A percentile compares a stretch with the other conserved stretches of the same genome.
These are phyloP conservation scores for Colletotrichum acutatum DNA, from an alignment of 2,329 filamentous ascomycete species.

Conservation along the genomic window DNA sequence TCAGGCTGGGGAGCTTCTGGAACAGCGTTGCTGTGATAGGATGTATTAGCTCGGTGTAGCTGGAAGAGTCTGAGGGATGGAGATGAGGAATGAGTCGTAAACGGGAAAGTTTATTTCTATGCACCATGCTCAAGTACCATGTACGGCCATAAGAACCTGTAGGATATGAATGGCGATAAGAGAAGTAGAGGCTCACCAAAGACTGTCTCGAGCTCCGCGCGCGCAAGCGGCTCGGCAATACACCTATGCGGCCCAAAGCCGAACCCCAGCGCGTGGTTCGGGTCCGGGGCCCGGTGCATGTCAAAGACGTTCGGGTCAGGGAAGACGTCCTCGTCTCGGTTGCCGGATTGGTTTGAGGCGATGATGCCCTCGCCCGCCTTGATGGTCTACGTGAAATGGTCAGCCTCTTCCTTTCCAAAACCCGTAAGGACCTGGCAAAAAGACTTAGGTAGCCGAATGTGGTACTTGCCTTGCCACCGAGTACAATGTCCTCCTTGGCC, in stretches of 20 bases:
- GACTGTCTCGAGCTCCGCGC: conserved; percentile 53
- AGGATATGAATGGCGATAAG: background rate
- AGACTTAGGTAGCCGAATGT: too few species aligned
- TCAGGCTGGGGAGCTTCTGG: conserved; percentile 50
- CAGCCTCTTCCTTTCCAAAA: background rate
- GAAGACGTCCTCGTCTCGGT: conserved; percentile 58
- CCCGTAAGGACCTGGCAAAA: too few species aligned
- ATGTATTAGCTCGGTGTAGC: background rate
- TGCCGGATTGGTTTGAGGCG: conserved; percentile 57
- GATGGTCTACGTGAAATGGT: conserved; percentile 42
- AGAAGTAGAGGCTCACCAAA: conserved; percentile 49
- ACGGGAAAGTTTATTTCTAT: background rate
- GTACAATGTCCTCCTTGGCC: conserved; percentile 57
- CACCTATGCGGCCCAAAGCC: conserved; percentile 59
- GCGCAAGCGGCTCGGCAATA: conserved; percentile 56
- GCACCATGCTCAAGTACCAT: background rate
- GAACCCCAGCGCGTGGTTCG: conserved; percentile 53
- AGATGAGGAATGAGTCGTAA: background rate
- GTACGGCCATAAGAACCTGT: background rate
- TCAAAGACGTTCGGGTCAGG: conserved; percentile 54
- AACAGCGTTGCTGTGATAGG: conserved; percentile 44
- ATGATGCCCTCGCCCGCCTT: conserved; percentile 58
- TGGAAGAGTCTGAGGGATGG: background rate
- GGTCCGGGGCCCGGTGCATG: conserved; percentile 50
- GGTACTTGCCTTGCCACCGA: conserved; percentile 51